Base-by-base conservation (phyloP, 1,284 basidiomycete species). In the Vanrija humicola region DNA sequence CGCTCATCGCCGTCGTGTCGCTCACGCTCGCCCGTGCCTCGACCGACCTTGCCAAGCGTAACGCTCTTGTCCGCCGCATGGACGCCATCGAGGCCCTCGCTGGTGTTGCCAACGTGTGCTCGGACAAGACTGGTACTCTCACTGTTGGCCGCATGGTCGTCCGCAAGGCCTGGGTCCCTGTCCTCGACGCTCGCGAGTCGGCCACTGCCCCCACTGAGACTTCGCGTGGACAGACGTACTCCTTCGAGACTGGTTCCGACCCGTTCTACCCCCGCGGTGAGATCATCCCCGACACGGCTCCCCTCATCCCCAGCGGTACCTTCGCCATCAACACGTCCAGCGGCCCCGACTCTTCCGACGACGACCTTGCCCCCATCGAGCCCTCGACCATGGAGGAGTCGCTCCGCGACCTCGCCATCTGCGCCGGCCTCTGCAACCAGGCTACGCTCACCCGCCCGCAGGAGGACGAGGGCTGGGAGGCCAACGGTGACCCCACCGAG, bases 401-500 rank as follows among this genome's bases (percentile, higher is more conserved):
- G n/a, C 64, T 81, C 14, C 64, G 69, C 34, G 65, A 74, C 16
- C 64, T 80, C 50, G 74, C 76, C 14, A 75, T 78, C 46, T 77
- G 78, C 58, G 77, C 78, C 19, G 68, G 74, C 9, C 70, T 82
- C 18, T 80, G 79, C 67, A 81, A 80, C 68, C 75, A 78, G 61
- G 79, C 80, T 12, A 79, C 75, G 2, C 68, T 81, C 12, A 69
- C 72, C 50, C 62, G 65, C 46, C 68, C 69, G 25, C 61, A 63
- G 12, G 72, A 63, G 8, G 72, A 63, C 39, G 76, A 79, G 15
- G 81, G 80, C 21, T 87, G 86, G 86, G 80, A 82, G 40, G 83
- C 84, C 0, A 83, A 83, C 45, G 86, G 86, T 28, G 86, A 88
- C 64, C 83, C 86, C 1, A 88, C 86, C 16, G 82, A 84, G 65